Base-by-base conservation (phyloP, 495 filamentous ascomycete species). In the Tuber melanosporum region DNA sequence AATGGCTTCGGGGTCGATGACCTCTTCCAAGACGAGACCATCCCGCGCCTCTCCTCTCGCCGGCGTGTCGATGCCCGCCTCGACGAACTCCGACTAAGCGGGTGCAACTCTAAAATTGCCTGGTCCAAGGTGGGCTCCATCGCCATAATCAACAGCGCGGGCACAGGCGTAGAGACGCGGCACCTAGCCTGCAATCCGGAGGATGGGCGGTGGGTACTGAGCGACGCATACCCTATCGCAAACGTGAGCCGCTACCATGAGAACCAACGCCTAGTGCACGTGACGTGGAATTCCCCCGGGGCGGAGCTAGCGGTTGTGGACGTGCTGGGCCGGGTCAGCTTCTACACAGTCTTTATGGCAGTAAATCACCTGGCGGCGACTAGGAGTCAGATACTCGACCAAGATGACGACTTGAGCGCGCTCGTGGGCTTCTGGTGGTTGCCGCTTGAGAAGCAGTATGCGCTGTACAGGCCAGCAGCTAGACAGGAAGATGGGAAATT, bases 71-170 rank as follows among this genome's bases (percentile, higher is more conserved):
- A 82, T 7, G 81, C 76, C 32, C 90, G 92, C 52, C 79, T 98
- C 44, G 92, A 94, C 82, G 93, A 97, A 78, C 87, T 97, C 82
- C 90, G 93, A 66, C 81, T 88, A 71, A 88, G 88, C 75, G 95
- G 94, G 4, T 97, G 93, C 82, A 92, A 91, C 86, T 91, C 95
- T 80, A 91, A 89, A 77, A 88, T 98, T 73, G 91, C 91, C 71
- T 98, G 96, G 96, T 97, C 95, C 26, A 93, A 91, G 75, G 86
- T 90, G 82, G 95, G 95, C 74, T 93, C 90, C 80, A 92, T 98
- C 83, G 95, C 95, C 44, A 91, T 91, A 75, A 91, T 98, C 80
- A 88, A 90, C 39, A 84, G 88, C n/a, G 89, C 92, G 83, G 91
- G 91, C 39, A 87, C 87, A 39, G 87, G 86, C 9, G 86, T 98